phyloP scores from a whole-genome alignment of 352 stramenopile genomes.

The Chloridella minuta region DNA sequence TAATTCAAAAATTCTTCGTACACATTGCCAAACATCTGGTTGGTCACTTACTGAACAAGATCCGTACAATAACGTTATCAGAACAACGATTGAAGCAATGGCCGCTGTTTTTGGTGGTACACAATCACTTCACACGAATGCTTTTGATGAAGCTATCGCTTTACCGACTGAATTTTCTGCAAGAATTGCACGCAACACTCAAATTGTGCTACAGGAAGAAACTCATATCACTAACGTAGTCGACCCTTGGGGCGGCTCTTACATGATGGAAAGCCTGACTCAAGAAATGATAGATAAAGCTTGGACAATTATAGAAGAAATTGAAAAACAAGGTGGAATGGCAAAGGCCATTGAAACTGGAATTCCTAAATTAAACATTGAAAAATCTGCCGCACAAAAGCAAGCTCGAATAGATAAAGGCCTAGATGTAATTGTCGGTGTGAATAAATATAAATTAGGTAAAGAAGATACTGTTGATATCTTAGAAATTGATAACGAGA shows the following conservation, averaged over 20 bases:
- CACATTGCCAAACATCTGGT: constrained; percentile 74
- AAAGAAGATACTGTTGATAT: background rate
- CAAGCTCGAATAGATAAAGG: constrained; percentile 63
- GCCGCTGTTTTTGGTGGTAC: constrained; percentile 58
- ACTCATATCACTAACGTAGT: constrained; percentile 58
- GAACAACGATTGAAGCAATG: constrained; percentile 73
- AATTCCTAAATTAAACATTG: constrained; percentile 72
- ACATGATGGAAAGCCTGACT: constrained; percentile 81
- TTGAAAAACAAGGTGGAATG: constrained; percentile 70
- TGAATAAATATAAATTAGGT: background rate
- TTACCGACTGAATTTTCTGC: constrained; percentile 73
- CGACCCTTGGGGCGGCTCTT: constrained; percentile 74
- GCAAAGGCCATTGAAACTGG: constrained; percentile 72
- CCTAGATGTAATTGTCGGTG: constrained; percentile 29
- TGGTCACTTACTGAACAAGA: constrained; percentile 81
- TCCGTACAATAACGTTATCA: constrained; percentile 86
- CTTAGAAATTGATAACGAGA: background rate
- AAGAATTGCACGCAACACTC: constrained; percentile 76
- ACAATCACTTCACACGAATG: constrained; percentile 85
- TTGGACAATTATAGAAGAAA: constrained; percentile 34
- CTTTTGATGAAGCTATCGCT: constrained; percentile 71
- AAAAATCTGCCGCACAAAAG: constrained; percentile 75
- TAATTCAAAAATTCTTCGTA: constrained; percentile 60
- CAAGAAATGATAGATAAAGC: constrained; percentile 42
- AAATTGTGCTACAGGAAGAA: constrained; percentile 81